Evolutionary conservation across 2,329 filamentous ascomycete species (phyloP).

Genomic region (Paradendryphiella salina): DNA sequence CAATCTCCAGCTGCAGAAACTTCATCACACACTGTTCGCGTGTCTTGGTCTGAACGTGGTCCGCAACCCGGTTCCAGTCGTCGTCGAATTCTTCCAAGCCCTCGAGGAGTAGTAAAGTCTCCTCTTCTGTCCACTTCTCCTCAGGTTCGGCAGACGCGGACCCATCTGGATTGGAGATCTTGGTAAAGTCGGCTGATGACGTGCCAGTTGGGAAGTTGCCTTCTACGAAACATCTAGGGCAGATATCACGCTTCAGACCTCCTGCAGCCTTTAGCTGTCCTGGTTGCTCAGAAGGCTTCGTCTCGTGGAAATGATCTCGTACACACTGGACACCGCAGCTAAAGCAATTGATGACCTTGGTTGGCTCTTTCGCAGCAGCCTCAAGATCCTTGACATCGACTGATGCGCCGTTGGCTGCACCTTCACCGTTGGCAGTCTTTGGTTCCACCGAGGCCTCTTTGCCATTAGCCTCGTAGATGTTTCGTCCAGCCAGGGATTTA

Average conservation of each 20-base stretch:
- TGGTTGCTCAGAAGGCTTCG: constrained; percentile 59
- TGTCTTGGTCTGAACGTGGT: constrained; percentile 87
- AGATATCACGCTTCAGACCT: constrained; percentile 79
- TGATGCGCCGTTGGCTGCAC: constrained; percentile 65
- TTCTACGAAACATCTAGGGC: constrained; percentile 87
- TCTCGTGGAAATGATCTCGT: constrained; percentile 69
- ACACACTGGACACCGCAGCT: constrained; percentile 92
- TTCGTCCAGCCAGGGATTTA: constrained; percentile 90
- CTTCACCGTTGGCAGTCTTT: constrained; percentile 64
- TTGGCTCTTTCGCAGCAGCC: constrained; percentile 63
- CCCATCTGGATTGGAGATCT: constrained; percentile 86
- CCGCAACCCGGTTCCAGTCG: constrained; percentile 91
- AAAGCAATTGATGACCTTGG: constrained; percentile 76
- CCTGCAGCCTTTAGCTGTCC: constrained; percentile 57
- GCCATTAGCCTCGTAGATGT: constrained; percentile 91
- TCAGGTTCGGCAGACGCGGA: constrained; percentile 78
- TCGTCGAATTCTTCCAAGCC: constrained; percentile 92
- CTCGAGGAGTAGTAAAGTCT: constrained; percentile 86
- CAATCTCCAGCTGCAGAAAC: constrained; percentile 94
- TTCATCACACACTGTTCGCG: constrained; percentile 96
- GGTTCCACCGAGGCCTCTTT: constrained; percentile 75
- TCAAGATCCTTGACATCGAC: constrained; percentile 68
- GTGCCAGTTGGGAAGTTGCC: constrained; percentile 80
- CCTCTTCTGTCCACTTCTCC: constrained; percentile 86
- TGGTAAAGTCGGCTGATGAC: constrained; percentile 77